Conservation (phyloP, 2,329 filamentous ascomycete genomes). For the Penicillium sp. region DNA sequence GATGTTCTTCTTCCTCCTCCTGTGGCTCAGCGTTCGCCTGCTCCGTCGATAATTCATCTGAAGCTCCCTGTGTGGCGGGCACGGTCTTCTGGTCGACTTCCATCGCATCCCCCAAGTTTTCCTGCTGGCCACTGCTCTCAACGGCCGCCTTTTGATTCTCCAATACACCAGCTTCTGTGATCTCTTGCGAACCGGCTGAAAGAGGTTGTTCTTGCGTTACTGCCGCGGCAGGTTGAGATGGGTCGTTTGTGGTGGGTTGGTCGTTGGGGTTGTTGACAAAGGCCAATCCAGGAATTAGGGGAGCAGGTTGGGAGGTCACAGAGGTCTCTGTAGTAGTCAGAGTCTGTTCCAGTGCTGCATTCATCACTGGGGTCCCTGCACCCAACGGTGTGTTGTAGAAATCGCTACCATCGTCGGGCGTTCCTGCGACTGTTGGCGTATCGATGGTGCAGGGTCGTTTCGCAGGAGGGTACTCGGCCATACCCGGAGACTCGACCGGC, state of each 20-base stretch:
- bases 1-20: constrained; percentile 54
- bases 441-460: constrained; percentile 32
- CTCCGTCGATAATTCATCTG: constrained; percentile 2
- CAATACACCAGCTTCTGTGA: not conserved
- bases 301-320: constrained; percentile 18
- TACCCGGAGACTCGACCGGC: constrained; percentile 15
- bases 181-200: not conserved
- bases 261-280: constrained; percentile 30
- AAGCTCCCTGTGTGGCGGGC: constrained; percentile 7
- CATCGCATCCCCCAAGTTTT: constrained; percentile 25
- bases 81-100: constrained; percentile 27
- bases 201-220: not conserved
- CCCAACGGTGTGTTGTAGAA: constrained; percentile 45
- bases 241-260: constrained; percentile 12
- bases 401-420: constrained; percentile 43
- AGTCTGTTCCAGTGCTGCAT: constrained; percentile 4
- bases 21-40: constrained; percentile 7
- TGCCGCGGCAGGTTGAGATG: not conserved
- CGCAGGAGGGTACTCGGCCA: constrained; percentile 24
- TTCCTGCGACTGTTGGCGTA: constrained; percentile 32
- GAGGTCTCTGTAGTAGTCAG: constrained; percentile 14
- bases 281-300: constrained; percentile 40
- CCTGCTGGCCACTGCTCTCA: not conserved
- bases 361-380: constrained; percentile 30
- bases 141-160: not conserved